Percentiles rank a stretch among this genome's conserved stretches.
Conservation (phyloP, 306 rosid genomes). For the Chamaecrista fasciculata region DNA sequence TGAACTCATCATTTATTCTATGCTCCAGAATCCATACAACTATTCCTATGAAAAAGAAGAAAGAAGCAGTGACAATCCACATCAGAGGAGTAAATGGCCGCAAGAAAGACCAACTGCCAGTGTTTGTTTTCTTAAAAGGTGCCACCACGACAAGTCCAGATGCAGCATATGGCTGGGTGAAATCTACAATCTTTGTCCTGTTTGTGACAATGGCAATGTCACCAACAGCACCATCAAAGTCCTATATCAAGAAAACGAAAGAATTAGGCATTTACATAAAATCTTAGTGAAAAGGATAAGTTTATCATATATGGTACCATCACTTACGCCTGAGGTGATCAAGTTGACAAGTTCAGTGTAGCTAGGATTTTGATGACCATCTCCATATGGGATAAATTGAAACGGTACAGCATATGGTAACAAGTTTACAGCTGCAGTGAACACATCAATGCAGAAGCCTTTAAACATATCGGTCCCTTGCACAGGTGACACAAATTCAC, state of each 20-base stretch:
- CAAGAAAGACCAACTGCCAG: conserved; percentile 92
- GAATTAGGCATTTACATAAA: conserved; percentile 28
- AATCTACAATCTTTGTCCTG: conserved; percentile 82
- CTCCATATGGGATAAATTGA: conserved; percentile 66
- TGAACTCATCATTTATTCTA: conserved; percentile 84
- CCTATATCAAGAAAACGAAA: conserved; percentile 37
- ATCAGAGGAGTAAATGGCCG: conserved; percentile 72
- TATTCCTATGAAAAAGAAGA: conserved; percentile 72
- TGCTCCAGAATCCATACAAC: conserved; percentile 95
- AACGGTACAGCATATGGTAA: conserved; percentile 86
- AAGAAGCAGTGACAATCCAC: conserved; percentile 78
- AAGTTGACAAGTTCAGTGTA: conserved; percentile 63
- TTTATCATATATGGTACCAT: background rate
- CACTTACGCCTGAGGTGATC: conserved; percentile 75
- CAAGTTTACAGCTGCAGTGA: conserved; percentile 70
- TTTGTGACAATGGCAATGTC: conserved; percentile 87
- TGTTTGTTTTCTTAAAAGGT: conserved; percentile 66
- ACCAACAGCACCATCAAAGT: conserved; percentile 80
- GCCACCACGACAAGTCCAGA: conserved; percentile 93
- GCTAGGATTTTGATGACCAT: conserved; percentile 71
- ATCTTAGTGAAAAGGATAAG: conserved; percentile 14
- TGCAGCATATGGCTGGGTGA: conserved; percentile 86
- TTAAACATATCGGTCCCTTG: conserved; percentile 67
- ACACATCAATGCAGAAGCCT: conserved; percentile 90
- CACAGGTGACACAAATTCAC: conserved; percentile 64